Conservation (phyloP, 2,329 filamentous ascomycete species). For the Cytospora mali region DNA sequence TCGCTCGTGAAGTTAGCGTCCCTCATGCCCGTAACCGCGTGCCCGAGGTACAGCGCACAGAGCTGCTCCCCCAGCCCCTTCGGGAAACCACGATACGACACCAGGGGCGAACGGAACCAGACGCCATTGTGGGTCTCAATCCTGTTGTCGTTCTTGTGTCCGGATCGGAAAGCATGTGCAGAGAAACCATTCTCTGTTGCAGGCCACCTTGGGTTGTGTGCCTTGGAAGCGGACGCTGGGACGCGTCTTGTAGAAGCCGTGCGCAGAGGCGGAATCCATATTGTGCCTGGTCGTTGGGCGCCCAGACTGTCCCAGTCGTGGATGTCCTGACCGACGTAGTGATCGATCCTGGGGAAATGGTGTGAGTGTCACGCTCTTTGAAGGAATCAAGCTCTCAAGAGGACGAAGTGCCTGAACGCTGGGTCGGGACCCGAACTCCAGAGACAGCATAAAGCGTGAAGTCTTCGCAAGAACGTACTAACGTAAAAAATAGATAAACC, state of each 20-base stretch:
- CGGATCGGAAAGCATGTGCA: conserved; percentile 43
- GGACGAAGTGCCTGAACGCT: too few relatives aligned
- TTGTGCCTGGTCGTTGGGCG: conserved; percentile 32
- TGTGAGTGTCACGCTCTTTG: too few relatives aligned
- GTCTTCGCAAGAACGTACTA: too few relatives aligned
- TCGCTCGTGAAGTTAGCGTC: not conserved
- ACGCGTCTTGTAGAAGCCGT: conserved; percentile 38
- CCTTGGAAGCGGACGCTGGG: conserved; percentile 36
- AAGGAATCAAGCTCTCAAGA: too few relatives aligned
- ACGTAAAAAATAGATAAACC: conserved; percentile 39
- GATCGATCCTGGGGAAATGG: conserved; percentile 46
- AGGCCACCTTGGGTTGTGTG: conserved; percentile 41
- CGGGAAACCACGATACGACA: conserved; percentile 40
- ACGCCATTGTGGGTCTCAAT: conserved; percentile 40
- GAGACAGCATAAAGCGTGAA: too few relatives aligned
- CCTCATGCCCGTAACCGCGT: not conserved
- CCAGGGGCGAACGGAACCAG: conserved; percentile 39
- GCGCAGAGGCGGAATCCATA: conserved; percentile 38
- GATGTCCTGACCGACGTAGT: conserved; percentile 52
- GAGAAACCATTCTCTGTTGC: conserved; percentile 41
- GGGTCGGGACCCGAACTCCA: too few relatives aligned
- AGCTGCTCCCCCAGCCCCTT: not conserved
- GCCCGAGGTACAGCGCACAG: not conserved
- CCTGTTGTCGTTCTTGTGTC: conserved; percentile 30
- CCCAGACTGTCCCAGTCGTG: conserved; percentile 46